Evolutionary conservation across 106 monocot genomes (phyloP), one percentile per base, ranked within the genome.

Genomic region (Allium cepa): DNA sequence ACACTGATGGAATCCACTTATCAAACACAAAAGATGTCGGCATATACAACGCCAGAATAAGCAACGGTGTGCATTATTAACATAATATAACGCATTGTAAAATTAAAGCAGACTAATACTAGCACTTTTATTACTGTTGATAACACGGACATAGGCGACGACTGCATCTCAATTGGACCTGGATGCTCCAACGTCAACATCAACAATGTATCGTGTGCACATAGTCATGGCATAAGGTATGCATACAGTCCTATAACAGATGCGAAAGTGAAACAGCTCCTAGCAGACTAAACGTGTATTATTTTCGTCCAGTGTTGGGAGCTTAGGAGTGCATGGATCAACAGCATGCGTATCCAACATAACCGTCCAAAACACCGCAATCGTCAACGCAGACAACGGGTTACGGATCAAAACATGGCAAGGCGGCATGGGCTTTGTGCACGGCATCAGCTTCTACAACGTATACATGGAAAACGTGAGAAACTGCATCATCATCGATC

Each of bases 331-430:
- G 67, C 90, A 99, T 76, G 87, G 92, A 70, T 76, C 90, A 0
- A 82, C 85, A 36, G 99, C 92, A 1, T 99, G 99, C 45, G 99
- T 99, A 8, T 82, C 99, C 4, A 90, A 99, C 79, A 62, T 99
- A 14, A 77, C 75, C 8, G 92, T 99, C 9, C 77, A 72, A 52
- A 81, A 99, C 49, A 69, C 92, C 5, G 79, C 83, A 63, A 93
- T 99, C 67, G 62, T 73, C 49, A 76, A 90, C 67, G 92, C 99
- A 0, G 99, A 92, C 82, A 99, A 99, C 60, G 99, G 99, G 7
- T 51, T 93, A 36, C 73, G 99, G 59, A 99, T 99, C 79, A 99
- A 99, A 75, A 99, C 99, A 27, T 99, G 99, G 99, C 99, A 99
- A 59, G 99, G 99, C 7, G 99, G 99, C 11, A 73, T 17, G 81